Evolutionary conservation across 345 rosid species (phyloP).

Genomic region (Triadica sebifera): DNA sequence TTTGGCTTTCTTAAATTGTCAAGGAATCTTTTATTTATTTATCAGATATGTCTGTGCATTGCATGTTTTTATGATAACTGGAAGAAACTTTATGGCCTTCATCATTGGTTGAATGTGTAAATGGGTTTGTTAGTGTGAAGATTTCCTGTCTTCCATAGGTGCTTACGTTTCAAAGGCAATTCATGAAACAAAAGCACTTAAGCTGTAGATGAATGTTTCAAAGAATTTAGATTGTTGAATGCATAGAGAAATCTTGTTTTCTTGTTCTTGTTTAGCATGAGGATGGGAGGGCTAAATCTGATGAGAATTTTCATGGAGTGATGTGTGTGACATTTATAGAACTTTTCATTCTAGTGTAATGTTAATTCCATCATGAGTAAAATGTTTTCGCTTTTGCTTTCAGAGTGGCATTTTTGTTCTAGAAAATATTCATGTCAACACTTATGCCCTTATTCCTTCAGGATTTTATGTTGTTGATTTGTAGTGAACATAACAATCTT

Average conservation of each 20-base stretch:
- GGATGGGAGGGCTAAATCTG: too few species aligned
- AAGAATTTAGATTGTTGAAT: too few species aligned
- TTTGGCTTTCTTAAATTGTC: not conserved
- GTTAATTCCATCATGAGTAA: not conserved
- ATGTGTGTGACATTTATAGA: not conserved
- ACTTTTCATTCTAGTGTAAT: not conserved
- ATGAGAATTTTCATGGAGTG: too few species aligned
- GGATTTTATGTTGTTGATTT: not conserved
- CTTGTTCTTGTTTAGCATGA: too few species aligned
- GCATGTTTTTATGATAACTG: not conserved
- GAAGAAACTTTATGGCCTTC: not conserved
- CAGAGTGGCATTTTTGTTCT: not conserved
- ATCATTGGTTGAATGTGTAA: not conserved
- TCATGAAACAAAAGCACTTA: not conserved
- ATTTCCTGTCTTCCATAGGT: not conserved
- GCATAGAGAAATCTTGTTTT: too few species aligned
- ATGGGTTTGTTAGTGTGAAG: not conserved
- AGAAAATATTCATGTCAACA: not conserved
- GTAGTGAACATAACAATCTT: not conserved
- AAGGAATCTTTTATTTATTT: too few species aligned
- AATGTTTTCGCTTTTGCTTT: not conserved
- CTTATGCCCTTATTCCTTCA: not conserved
- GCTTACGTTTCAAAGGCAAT: not conserved
- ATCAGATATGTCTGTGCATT: not conserved
- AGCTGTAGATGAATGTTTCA: too few species aligned